phyloP scores from a whole-genome alignment of 805 yeast species.

The Lachancea fermentati region DNA sequence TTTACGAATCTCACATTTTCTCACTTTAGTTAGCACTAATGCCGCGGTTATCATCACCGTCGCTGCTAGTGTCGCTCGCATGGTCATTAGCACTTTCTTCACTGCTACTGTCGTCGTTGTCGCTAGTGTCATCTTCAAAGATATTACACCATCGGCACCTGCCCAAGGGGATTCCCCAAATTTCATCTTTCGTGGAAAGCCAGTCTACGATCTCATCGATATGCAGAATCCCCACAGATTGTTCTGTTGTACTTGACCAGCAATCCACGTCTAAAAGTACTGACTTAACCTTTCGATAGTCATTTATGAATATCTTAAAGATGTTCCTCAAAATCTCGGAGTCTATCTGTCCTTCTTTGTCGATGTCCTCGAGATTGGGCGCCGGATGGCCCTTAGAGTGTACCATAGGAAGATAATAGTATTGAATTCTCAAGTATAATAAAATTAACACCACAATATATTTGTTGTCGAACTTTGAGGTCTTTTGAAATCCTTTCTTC shows the following conservation, averaged over 20 bases:
- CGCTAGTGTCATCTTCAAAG: slow-evolving; percentile 18
- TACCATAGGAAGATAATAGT: slow-evolving; percentile 17
- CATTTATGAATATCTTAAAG: slow-evolving; percentile 53
- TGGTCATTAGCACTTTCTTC: slow-evolving; percentile 9
- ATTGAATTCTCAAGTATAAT: slow-evolving; percentile 50
- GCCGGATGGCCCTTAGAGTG: slow-evolving; percentile 3
- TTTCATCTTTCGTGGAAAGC: slow-evolving; percentile 49
- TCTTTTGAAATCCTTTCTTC: slow-evolving; percentile 47
- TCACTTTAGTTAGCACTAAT: neutral
- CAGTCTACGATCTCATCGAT: slow-evolving; percentile 75
- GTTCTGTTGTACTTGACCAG: slow-evolving; percentile 26
- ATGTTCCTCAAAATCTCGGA: slow-evolving; percentile 12
- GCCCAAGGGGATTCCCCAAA: slow-evolving; percentile 73
- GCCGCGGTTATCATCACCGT: neutral
- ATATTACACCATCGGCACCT: slow-evolving; percentile 39
- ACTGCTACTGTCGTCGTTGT: slow-evolving; percentile 22
- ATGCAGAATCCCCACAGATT: slow-evolving; percentile 34
- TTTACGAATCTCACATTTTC: no score
- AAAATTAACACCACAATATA: slow-evolving; percentile 44
- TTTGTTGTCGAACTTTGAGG: slow-evolving; percentile 60
- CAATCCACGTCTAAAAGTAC: slow-evolving; percentile 34
- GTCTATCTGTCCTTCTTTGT: slow-evolving; percentile 40
- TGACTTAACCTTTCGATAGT: slow-evolving; percentile 61
- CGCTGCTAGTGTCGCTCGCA: neutral
- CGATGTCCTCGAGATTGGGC: slow-evolving; percentile 35